Conservation (phyloP, 2,329 filamentous ascomycete genomes). For the Paraphaeosphaeria sporulosa region DNA sequence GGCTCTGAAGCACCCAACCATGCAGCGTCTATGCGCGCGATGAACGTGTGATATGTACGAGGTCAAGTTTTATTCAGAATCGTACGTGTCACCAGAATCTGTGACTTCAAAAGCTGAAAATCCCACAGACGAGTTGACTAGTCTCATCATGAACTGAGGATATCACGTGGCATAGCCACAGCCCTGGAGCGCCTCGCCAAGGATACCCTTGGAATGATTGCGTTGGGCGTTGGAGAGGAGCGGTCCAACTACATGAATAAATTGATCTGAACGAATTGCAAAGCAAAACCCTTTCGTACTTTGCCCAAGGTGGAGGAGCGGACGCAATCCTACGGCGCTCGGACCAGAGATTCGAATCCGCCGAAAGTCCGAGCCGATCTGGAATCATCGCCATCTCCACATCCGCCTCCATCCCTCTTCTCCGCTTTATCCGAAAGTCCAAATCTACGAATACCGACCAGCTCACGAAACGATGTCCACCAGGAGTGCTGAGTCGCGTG, state of each 20-base stretch:
- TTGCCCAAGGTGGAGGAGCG: background rate
- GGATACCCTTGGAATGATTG: background rate
- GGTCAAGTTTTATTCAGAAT: too few species aligned
- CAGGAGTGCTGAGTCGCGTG: slow-evolving; percentile 39
- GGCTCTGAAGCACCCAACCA: too few species aligned
- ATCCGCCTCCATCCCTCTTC: slow-evolving; percentile 27
- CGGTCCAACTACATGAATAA: background rate
- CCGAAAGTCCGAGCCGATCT: slow-evolving; percentile 17
- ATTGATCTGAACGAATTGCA: background rate
- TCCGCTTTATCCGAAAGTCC: slow-evolving; percentile 34
- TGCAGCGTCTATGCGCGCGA: too few species aligned
- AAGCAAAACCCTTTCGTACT: background rate
- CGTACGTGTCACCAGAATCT: too few species aligned
- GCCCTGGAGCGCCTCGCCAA: background rate
- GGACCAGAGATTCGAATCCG: slow-evolving; percentile 17
- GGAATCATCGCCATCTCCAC: slow-evolving; percentile 10
- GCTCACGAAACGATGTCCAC: slow-evolving; percentile 34
- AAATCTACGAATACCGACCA: slow-evolving; percentile 9
- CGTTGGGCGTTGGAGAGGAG: background rate
- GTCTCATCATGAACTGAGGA: too few species aligned
- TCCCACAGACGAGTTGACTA: too few species aligned
- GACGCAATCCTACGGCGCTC: background rate
- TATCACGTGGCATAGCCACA: too few species aligned
- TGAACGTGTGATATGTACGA: too few species aligned
- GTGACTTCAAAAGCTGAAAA: too few species aligned